Conservation (phyloP, 106 monocot species). For the Dioscorea zingiberensis region DNA sequence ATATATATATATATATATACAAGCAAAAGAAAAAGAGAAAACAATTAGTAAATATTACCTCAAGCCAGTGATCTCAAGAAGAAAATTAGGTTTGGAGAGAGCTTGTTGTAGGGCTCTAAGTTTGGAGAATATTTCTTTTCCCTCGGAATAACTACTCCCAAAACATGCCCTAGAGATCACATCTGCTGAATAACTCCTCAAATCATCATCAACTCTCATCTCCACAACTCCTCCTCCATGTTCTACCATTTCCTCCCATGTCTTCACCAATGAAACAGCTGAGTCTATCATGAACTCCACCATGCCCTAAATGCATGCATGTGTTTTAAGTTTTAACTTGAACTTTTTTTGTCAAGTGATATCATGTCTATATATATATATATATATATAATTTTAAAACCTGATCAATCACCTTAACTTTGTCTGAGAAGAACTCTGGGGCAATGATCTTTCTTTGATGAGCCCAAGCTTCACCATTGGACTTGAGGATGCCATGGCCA, state of each 20-base stretch:
- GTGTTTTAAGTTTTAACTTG: no score
- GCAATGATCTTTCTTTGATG: constrained; percentile 75
- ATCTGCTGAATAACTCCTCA: constrained; percentile 52
- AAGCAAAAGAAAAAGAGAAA: no score
- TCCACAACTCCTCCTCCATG: constrained; percentile 28
- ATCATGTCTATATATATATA: not conserved
- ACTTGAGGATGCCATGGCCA: constrained; percentile 52
- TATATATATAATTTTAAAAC: not conserved
- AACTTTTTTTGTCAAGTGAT: no score
- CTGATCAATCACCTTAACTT: constrained; percentile 46
- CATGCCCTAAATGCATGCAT: constrained; percentile 62
- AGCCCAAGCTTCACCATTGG: constrained; percentile 55
- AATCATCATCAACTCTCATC: constrained; percentile 55
- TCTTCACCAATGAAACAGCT: constrained; percentile 30
- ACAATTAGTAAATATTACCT: no score
- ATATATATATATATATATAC: no score
- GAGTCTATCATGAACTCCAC: constrained; percentile 60
- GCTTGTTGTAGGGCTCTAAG: constrained; percentile 47
- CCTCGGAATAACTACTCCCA: constrained; percentile 54
- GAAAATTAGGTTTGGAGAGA: constrained; percentile 33
- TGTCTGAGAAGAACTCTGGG: constrained; percentile 69
- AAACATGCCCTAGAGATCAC: constrained; percentile 78
- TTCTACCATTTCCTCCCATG: constrained; percentile 55
- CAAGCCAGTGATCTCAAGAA: constrained; percentile 38
- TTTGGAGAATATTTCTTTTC: constrained; percentile 54